Base-by-base conservation (phyloP, 129 eudicot species). In the Arctium minus region DNA sequence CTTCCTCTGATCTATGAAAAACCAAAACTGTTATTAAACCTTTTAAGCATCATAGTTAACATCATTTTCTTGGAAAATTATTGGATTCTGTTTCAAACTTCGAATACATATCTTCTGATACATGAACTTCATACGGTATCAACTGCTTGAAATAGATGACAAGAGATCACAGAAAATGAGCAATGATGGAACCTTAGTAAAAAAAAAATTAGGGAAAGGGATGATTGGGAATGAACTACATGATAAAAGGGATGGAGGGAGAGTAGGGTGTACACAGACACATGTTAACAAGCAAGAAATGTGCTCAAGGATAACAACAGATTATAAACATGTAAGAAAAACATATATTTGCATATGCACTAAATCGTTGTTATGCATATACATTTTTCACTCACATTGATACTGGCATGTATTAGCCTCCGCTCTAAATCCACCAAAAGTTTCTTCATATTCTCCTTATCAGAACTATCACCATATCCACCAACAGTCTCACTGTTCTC, bases 401-500 rank as follows among this genome's bases (percentile, higher is more conserved):
- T 87, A 76, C 85, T 92, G 60, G 96, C 85, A 88, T 89, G 97
- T 82, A 93, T 86, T 62, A 96, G 91, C 70, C 90, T 82, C 83
- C 75, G 89, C 82, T 96, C 99, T 83, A 96, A 86, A 79, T 96
- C 90, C 46, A 48, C 86, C 88, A 96, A 87, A 42, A 82, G 79
- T 69, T 84, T 80, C 84, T 85, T 89, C 75, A 86, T 62, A 72
- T 36, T 73, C 76, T 79, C 89, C 76, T 86, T 81, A 62, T 70
- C 90, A 79, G 80, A 31, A 73, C 53, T 76, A 40, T 90, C 65
- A 85, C 70, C 91, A 64, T 74, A 80, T 76, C 76, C 91, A 86
- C 72, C 90, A 38, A 40, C 84, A 56, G 75, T 76, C 6, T 86
- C 89, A 35, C 77, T 50, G 56, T 83, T 81, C 64, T 86, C 88